phyloP scores from a whole-genome alignment of 2,329 filamentous ascomycete genomes.

The Diplodia corticola region DNA sequence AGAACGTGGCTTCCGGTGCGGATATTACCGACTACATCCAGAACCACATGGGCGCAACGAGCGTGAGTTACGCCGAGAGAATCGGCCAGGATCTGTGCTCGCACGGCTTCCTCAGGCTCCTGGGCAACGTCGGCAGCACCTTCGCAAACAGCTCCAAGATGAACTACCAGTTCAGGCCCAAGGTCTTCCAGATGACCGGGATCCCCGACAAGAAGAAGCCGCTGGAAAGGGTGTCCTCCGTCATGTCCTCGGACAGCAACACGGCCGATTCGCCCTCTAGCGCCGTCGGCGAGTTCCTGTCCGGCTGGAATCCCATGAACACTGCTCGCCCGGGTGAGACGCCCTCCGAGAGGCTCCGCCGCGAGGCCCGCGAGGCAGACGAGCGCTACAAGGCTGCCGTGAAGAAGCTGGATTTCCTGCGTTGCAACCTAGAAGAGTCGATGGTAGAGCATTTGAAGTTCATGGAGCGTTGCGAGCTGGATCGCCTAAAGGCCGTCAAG shows the following conservation, averaged over 20 bases:
- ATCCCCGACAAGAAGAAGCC: slow-evolving; percentile 83
- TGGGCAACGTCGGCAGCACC: slow-evolving; percentile 91
- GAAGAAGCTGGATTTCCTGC: slow-evolving; percentile 81
- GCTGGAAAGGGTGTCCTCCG: slow-evolving; percentile 72
- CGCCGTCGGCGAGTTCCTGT: slow-evolving; percentile 83
- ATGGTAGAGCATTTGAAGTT: slow-evolving; percentile 92
- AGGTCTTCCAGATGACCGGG: slow-evolving; percentile 83
- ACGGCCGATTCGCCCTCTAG: slow-evolving; percentile 78
- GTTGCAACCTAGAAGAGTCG: slow-evolving; percentile 92
- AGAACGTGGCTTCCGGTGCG: slow-evolving; percentile 85
- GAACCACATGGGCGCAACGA: slow-evolving; percentile 79
- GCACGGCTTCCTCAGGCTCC: slow-evolving; percentile 81
- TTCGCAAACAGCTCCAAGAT: slow-evolving; percentile 98
- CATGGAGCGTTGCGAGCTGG: slow-evolving; percentile 94
- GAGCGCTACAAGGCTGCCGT: slow-evolving; percentile 90
- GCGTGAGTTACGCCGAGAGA: slow-evolving; percentile 85
- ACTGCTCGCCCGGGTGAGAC: slow-evolving; percentile 93
- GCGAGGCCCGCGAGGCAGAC: slow-evolving; percentile 87
- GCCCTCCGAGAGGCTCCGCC: slow-evolving; percentile 76
- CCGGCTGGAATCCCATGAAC: slow-evolving; percentile 91
- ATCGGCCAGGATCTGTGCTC: slow-evolving; percentile 91
- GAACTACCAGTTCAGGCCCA: slow-evolving; percentile 96
- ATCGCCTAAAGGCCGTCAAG: slow-evolving; percentile 96
- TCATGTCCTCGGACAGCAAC: slow-evolving; percentile 54
- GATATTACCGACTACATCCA: slow-evolving; percentile 97